A percentile compares a stretch with the other conserved stretches of the same genome.
Evolutionary conservation across 2,329 filamentous ascomycete genomes (phyloP).

Genomic region (Colletotrichum acutatum): DNA sequence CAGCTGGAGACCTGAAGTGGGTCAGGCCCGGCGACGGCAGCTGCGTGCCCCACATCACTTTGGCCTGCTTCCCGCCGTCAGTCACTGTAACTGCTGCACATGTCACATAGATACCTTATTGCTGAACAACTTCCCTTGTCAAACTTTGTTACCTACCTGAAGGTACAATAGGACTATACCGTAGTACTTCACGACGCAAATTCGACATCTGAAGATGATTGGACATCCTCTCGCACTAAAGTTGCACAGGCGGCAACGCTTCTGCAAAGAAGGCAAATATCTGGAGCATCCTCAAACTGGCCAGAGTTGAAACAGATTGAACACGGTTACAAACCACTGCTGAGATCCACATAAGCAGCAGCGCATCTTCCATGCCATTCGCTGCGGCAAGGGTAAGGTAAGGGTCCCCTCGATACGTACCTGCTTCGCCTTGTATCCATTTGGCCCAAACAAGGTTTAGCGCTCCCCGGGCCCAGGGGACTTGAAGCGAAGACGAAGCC

Average conservation of each 20-base stretch:
- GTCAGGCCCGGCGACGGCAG: not conserved
- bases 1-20: not conserved
- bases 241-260: not conserved
- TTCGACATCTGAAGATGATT: not conserved
- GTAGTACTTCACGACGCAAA: not conserved
- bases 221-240: not conserved
- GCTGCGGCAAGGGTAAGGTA: slow-evolving; percentile 18
- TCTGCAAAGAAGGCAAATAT: not conserved
- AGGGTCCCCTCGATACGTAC: not conserved
- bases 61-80: not conserved
- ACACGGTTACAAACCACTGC: slow-evolving; percentile 15
- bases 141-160: too few relatives aligned
- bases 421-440: not conserved
- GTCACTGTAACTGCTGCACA: not conserved
- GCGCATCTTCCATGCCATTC: slow-evolving; percentile 1
- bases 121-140: not conserved
- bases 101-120: too few relatives aligned
- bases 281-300: slow-evolving; percentile 3
- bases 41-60: not conserved
- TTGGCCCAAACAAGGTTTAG: slow-evolving; percentile 8
- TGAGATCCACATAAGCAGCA: slow-evolving; percentile 17
- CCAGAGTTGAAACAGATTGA: slow-evolving; percentile 19
- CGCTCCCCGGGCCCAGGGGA: slow-evolving; percentile 1
- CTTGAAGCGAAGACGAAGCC: slow-evolving; percentile 13
- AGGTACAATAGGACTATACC: too few relatives aligned